phyloP scores from a whole-genome alignment of 1,284 basidiomycete species.

The Volvariella surrecta region DNA sequence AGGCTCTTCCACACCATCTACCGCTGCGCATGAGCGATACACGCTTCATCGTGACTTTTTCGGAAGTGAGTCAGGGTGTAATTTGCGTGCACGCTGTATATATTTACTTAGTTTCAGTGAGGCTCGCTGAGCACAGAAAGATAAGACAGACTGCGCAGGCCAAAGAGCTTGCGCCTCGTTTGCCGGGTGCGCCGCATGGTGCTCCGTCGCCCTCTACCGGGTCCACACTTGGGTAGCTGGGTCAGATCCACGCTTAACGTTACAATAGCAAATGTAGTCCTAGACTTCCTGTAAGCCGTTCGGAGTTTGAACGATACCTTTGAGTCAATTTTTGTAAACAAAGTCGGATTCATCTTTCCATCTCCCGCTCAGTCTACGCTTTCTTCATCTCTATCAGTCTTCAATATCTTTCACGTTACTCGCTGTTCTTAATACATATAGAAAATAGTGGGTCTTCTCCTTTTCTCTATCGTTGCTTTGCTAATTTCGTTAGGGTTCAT shows the following conservation, averaged over 20 bases:
- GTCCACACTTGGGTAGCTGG: too few species aligned
- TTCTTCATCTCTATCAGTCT: slow-evolving; percentile 3
- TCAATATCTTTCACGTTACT: too few species aligned
- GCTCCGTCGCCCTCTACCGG: slow-evolving; percentile 11
- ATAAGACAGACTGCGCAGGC: slow-evolving; percentile 45
- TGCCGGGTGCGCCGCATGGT: slow-evolving; percentile 40
- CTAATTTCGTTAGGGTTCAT: not conserved
- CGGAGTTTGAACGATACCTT: slow-evolving; percentile 2
- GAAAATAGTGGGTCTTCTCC: too few species aligned
- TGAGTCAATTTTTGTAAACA: slow-evolving; percentile 14
- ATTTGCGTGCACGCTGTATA: not conserved
- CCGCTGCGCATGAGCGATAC: slow-evolving; percentile 43
- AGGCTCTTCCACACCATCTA: slow-evolving; percentile 19
- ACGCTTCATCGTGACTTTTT: slow-evolving; percentile 52
- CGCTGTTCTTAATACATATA: too few species aligned
- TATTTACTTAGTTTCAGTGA: slow-evolving; percentile 26
- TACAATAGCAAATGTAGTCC: too few species aligned
- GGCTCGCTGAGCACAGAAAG: slow-evolving; percentile 47
- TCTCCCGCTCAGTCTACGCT: not conserved
- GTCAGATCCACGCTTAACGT: too few species aligned
- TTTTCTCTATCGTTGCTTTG: too few species aligned
- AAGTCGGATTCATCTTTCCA: slow-evolving; percentile 9
- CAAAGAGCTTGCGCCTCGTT: slow-evolving; percentile 46
- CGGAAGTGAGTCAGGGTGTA: slow-evolving; percentile 28
- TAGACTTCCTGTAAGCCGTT: too few species aligned